phyloP scores from a whole-genome alignment of 1,284 basidiomycete species.

The Paramarasmius palmivorus region DNA sequence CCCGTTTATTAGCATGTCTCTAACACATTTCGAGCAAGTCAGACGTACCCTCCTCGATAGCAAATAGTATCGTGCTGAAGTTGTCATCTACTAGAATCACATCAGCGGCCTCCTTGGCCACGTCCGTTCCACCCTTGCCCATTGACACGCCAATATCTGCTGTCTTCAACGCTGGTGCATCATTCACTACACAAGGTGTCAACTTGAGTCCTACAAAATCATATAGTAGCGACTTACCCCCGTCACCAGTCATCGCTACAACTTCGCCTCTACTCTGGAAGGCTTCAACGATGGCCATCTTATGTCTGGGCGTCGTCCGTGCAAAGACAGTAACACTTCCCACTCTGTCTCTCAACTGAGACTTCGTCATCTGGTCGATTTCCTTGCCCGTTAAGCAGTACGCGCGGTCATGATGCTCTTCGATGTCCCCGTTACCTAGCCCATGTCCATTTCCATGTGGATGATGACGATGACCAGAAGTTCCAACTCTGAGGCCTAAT shows the following conservation, averaged over 20 bases:
- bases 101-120: conserved; percentile 97
- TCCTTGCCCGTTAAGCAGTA: conserved; percentile 80
- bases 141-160: conserved; percentile 98
- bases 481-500: conserved; percentile 76
- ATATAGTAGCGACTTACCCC: too few species aligned
- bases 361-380: conserved; percentile 82
- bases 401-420: conserved; percentile 13
- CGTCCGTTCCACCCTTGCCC: conserved; percentile 96
- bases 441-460: too few species aligned
- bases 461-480: conserved; percentile 1
- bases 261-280: conserved; percentile 87
- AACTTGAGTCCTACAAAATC: too few species aligned
- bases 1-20: too few species aligned
- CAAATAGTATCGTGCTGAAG: conserved; percentile 91
- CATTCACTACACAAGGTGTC: too few species aligned
- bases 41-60: conserved; percentile 90
- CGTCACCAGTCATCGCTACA: conserved; percentile 98
- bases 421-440: conserved; percentile 18
- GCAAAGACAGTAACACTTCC: conserved; percentile 88
- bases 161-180: conserved; percentile 96
- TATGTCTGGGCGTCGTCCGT: conserved; percentile 92
- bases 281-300: conserved; percentile 95
- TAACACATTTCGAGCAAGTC: too few species aligned
- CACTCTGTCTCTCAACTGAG: conserved; percentile 84
- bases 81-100: conserved; percentile 98